These are phyloP conservation scores for Aspergillus wentii DNA, from an alignment of 495 filamentous ascomycete species.

Conservation along the genomic window DNA sequence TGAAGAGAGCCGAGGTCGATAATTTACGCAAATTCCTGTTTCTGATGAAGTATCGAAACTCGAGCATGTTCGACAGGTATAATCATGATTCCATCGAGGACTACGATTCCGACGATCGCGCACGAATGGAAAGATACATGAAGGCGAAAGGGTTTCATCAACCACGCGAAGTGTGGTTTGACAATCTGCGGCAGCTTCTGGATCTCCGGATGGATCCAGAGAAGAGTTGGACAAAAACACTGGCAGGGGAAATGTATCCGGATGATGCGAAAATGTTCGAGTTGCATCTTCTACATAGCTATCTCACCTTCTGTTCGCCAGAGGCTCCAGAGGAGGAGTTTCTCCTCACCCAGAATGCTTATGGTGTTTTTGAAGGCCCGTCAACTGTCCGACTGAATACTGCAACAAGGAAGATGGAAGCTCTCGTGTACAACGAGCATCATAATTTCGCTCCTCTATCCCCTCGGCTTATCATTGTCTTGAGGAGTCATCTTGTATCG, in stretches of 20 bases:
- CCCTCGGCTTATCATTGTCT: slow-evolving; percentile 44
- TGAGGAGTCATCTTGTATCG: slow-evolving; percentile 27
- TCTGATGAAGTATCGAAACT: slow-evolving; percentile 45
- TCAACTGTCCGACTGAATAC: slow-evolving; percentile 9
- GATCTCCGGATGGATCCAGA: slow-evolving; percentile 38
- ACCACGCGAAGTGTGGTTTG: slow-evolving; percentile 50
- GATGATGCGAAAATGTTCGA: slow-evolving; percentile 41
- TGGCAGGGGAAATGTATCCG: slow-evolving; percentile 31
- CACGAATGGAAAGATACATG: slow-evolving; percentile 39
- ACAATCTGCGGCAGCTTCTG: slow-evolving; percentile 42
- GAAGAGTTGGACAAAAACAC: slow-evolving; percentile 23
- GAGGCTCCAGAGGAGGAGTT: slow-evolving; percentile 35
- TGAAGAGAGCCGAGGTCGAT: slow-evolving; percentile 33
- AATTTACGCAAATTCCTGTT: slow-evolving; percentile 49
- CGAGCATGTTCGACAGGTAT: too few relatives aligned
- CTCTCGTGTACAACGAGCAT: slow-evolving; percentile 22
- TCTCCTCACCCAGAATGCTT: slow-evolving; percentile 43
- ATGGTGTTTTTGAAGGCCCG: slow-evolving; percentile 44
- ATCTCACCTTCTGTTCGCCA: slow-evolving; percentile 44
- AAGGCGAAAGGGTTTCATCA: slow-evolving; percentile 30
- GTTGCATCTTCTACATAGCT: slow-evolving; percentile 27
- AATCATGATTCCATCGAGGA: too few relatives aligned
- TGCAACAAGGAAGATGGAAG: slow-evolving; percentile 5
- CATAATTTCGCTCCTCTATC: slow-evolving; percentile 47
- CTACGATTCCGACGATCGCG: slow-evolving; percentile 34